Conservation (phyloP, 2,329 filamentous ascomycete species). For the Beauveria scarabaeidicola region DNA sequence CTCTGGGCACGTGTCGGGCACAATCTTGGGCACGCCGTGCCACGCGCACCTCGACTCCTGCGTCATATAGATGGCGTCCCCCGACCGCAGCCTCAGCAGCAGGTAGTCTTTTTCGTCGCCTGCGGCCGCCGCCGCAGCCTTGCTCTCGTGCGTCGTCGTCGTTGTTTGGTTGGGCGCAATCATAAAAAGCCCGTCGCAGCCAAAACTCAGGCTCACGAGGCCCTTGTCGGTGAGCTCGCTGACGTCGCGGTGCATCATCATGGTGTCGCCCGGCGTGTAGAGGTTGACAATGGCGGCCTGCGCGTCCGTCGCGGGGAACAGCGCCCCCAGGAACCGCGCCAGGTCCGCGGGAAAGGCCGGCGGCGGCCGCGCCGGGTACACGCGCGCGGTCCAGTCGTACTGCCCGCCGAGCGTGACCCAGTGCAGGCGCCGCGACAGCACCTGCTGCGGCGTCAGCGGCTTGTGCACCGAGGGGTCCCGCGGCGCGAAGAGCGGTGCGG, state of each 20-base stretch:
- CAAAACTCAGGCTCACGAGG: conserved; percentile 77
- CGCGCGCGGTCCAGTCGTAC: conserved; percentile 88
- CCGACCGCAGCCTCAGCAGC: conserved; percentile 64
- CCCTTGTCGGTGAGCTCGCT: conserved; percentile 74
- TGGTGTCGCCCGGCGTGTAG: conserved; percentile 81
- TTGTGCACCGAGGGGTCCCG: conserved; percentile 69
- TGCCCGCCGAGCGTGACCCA: conserved; percentile 95
- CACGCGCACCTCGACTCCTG: conserved; percentile 76
- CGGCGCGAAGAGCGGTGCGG: conserved; percentile 49
- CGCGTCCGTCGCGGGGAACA: conserved; percentile 71
- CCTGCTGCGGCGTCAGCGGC: conserved; percentile 57
- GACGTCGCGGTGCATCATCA: conserved; percentile 90
- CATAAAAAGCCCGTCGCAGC: conserved; percentile 85
- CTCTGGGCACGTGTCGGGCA: conserved; percentile 68
- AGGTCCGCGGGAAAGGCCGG: conserved; percentile 71
- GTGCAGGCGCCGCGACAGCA: conserved; percentile 72
- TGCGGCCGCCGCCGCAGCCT: conserved; percentile 16
- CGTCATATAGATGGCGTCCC: conserved; percentile 87
- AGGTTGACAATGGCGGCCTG: conserved; percentile 93
- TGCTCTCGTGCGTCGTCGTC: conserved; percentile 30
- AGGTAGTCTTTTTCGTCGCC: conserved; percentile 38
- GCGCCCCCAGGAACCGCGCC: conserved; percentile 51
- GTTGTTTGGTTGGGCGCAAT: conserved; percentile 52
- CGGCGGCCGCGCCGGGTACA: conserved; percentile 60
- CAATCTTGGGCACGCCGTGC: conserved; percentile 88